phyloP scores from a whole-genome alignment of 306 rosid species.

The Fagus crenata region DNA sequence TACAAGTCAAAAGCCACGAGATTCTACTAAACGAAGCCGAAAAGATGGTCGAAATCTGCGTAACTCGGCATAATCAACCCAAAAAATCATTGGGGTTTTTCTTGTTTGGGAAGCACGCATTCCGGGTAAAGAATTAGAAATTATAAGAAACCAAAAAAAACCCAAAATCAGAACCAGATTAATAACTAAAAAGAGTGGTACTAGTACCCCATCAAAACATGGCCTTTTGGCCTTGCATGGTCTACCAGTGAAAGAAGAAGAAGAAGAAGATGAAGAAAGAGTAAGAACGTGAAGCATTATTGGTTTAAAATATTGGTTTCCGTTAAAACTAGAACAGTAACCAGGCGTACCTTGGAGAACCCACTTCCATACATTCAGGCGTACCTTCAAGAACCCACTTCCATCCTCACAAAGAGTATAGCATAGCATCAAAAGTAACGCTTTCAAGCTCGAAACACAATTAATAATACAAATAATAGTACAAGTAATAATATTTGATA shows the following conservation, averaged over 20 bases:
- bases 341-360: slow-evolving; percentile 22
- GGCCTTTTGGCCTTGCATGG: slow-evolving; percentile 20
- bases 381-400: slow-evolving; percentile 21
- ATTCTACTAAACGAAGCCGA: background rate
- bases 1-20: background rate
- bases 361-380: slow-evolving; percentile 1
- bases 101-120: background rate
- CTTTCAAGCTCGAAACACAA: slow-evolving; percentile 27
- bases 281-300: slow-evolving; percentile 1
- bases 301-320: slow-evolving; percentile 22
- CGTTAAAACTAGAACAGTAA: slow-evolving; percentile 46
- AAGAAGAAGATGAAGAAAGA: background rate
- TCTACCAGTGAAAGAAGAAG: background rate
- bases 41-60: slow-evolving; percentile 1
- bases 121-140: background rate
- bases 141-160: background rate
- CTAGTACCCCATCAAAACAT: background rate
- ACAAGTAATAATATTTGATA: background rate
- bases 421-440: slow-evolving; percentile 55
- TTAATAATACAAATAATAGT: background rate
- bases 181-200: background rate
- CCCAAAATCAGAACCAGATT: slow-evolving; percentile 16
- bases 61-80: background rate
- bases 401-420: slow-evolving; percentile 20
- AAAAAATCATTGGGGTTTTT: background rate